phyloP scores from a whole-genome alignment of 164 flowering plant genomes.

The Kalanchoe fedtschenkoi region DNA sequence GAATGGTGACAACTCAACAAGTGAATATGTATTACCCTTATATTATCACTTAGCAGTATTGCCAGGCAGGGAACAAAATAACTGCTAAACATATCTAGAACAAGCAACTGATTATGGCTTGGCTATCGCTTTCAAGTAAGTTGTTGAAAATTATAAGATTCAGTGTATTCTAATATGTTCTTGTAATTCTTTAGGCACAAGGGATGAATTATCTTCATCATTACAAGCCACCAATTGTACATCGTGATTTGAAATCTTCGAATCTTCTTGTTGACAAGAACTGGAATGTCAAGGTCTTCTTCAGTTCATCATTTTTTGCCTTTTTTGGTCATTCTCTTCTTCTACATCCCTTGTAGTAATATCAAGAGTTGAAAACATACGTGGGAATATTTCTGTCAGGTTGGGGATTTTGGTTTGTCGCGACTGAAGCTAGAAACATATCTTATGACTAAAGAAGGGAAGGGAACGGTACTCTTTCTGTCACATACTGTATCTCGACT shows the following conservation, averaged over 20 bases:
- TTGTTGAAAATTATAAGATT: too few relatives aligned
- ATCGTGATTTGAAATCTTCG: slow-evolving; percentile 92
- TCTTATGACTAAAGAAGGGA: slow-evolving; percentile 70
- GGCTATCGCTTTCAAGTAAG: too few relatives aligned
- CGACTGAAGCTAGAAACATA: slow-evolving; percentile 78
- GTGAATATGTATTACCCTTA: too few relatives aligned
- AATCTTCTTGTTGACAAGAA: slow-evolving; percentile 88
- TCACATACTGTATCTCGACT: too few relatives aligned
- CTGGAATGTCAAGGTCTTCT: slow-evolving; percentile 88
- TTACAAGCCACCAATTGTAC: slow-evolving; percentile 80
- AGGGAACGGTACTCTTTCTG: slow-evolving; percentile 99
- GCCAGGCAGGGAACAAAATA: too few relatives aligned
- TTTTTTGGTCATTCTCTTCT: neutral
- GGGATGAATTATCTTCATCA: slow-evolving; percentile 98
- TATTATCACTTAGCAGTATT: too few relatives aligned
- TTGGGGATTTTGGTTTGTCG: slow-evolving; percentile 96
- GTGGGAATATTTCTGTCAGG: slow-evolving; percentile 52
- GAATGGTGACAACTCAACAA: too few relatives aligned
- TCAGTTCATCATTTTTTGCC: neutral
- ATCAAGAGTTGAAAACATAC: too few relatives aligned
- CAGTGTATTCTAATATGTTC: neutral
- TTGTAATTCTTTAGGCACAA: slow-evolving; percentile 45
- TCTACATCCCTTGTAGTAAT: too few relatives aligned
- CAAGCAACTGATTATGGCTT: too few relatives aligned
- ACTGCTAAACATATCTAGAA: too few relatives aligned